These are phyloP conservation scores for Sphaerulina vaccinii DNA, from an alignment of 2,329 filamentous ascomycete species.

Conservation along the genomic window DNA sequence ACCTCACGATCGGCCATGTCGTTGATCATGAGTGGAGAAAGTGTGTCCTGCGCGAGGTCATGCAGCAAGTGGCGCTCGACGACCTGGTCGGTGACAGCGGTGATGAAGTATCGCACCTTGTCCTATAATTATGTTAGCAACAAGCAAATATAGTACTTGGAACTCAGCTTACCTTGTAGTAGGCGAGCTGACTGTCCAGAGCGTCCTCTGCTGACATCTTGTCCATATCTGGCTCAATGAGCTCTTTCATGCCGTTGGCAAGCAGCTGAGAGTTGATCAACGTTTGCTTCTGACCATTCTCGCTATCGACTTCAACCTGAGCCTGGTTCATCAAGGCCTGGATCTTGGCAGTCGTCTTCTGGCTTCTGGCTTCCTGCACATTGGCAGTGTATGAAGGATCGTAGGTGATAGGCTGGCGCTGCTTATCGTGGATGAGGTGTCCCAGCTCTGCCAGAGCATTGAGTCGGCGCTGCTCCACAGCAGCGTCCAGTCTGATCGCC, in stretches of 20 bases:
- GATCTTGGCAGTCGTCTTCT: slow-evolving; percentile 13
- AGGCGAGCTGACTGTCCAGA: slow-evolving; percentile 38
- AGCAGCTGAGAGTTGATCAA: slow-evolving; percentile 6
- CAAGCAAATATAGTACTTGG: background rate
- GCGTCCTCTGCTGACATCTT: slow-evolving; percentile 38
- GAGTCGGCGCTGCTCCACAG: slow-evolving; percentile 41
- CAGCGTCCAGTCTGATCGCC: slow-evolving; percentile 39
- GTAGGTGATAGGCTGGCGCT: slow-evolving; percentile 40
- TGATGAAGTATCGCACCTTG: slow-evolving; percentile 40
- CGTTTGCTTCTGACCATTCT: background rate
- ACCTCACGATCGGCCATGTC: slow-evolving; percentile 39
- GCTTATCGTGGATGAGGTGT: slow-evolving; percentile 49
- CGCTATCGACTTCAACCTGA: slow-evolving; percentile 7
- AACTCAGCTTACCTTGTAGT: slow-evolving; percentile 37
- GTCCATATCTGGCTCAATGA: slow-evolving; percentile 36
- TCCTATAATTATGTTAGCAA: slow-evolving; percentile 25
- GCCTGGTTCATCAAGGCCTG: slow-evolving; percentile 15
- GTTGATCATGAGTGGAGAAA: slow-evolving; percentile 36
- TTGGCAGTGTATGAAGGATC: slow-evolving; percentile 41
- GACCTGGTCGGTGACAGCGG: slow-evolving; percentile 38
- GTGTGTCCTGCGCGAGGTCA: slow-evolving; percentile 31
- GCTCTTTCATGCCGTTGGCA: background rate
- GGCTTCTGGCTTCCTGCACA: slow-evolving; percentile 30
- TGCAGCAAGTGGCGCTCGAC: slow-evolving; percentile 42
- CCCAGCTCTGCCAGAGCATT: slow-evolving; percentile 30